Percentiles rank a stretch among this genome's conserved stretches.
phyloP scores from a whole-genome alignment of 495 filamentous ascomycete species.

The Aspergillus asperescens region DNA sequence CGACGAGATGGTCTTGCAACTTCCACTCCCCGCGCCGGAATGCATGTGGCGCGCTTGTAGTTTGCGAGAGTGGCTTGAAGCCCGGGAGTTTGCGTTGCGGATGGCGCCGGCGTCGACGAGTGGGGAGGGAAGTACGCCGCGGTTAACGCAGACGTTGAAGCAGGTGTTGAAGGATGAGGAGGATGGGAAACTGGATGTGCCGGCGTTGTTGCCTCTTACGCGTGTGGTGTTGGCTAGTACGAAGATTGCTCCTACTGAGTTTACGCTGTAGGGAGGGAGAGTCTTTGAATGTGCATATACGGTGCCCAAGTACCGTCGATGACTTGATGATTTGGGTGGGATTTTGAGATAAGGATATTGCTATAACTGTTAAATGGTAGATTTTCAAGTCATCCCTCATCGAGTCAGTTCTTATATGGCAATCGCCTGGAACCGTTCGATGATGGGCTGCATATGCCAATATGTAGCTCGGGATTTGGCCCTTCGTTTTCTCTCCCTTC shows the following conservation, averaged over 20 bases:
- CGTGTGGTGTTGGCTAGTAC: slow-evolving; percentile 15
- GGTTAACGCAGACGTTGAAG: slow-evolving; percentile 10
- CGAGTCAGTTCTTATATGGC: too few relatives aligned
- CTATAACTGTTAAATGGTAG: too few relatives aligned
- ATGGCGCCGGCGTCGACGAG: neutral
- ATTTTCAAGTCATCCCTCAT: too few relatives aligned
- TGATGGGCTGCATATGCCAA: too few relatives aligned
- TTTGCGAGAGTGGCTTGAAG: slow-evolving; percentile 13
- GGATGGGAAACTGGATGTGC: slow-evolving; percentile 2
- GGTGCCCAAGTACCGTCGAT: too few relatives aligned
- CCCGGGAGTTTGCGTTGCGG: slow-evolving; percentile 10
- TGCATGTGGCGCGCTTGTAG: slow-evolving; percentile 18
- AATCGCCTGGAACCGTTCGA: too few relatives aligned
- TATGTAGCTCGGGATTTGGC: too few relatives aligned
- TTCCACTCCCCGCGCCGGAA: slow-evolving; percentile 17
- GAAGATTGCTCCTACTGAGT: neutral
- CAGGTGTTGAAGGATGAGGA: slow-evolving; percentile 5
- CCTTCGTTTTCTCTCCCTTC: too few relatives aligned
- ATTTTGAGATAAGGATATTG: too few relatives aligned
- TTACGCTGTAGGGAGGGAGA: too few relatives aligned
- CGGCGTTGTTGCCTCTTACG: slow-evolving; percentile 11
- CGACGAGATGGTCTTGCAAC: slow-evolving; percentile 5
- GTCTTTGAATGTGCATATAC: too few relatives aligned
- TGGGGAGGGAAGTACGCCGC: neutral
- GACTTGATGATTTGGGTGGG: too few relatives aligned